Evolutionary conservation across 2,329 filamentous ascomycete species (phyloP), one percentile per base, ranked within the genome.

Genomic region (Clonostachys byssicola): DNA sequence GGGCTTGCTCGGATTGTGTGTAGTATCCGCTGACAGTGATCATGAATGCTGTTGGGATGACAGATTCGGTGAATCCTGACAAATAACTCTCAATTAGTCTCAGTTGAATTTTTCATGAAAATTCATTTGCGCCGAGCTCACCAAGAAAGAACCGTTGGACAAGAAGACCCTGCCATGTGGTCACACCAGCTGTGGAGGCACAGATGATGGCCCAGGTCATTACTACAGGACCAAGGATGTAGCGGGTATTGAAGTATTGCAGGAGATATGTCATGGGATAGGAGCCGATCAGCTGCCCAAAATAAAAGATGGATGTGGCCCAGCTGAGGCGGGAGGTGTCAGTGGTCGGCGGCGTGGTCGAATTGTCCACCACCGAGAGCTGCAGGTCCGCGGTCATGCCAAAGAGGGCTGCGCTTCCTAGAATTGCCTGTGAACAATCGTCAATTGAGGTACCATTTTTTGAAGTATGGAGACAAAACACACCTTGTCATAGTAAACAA

Each of bases 401-500:
- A 54, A 83, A 82, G 2, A 83, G 68, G 2, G 73, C 71, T 1
- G 79, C 78, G 45, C 73, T 76, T 5, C 79, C 80, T 5, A 83
- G 62, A 43, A 83, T 83, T 5, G 80, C 78, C 68, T 76, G 18
- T 44, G 12, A 35, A 16, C 5, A 16, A 17, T 16, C 23, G 23
- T 30, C 23, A 30, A 30, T 3, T 10, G 6, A 9, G 23, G 23
- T 30, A 23, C 9, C 18, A n/a, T 4, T 17, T 12, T 12, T 17
- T 5, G 6, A 18, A 18, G 9, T 17, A 23, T n/a, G 23, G 23
- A 30, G 23, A 30, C 13, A 45, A 43, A 42, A 23, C 53, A 23
- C 57, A 77, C 75, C 61, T 87, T 88, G 61, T 88, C 84, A 59
- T 86, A 86, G 63, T 86, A 87, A 0, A 87, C 83, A 34, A 88